phyloP scores from a whole-genome alignment of 495 filamentous ascomycete species.

The Filosporella fistucella region DNA sequence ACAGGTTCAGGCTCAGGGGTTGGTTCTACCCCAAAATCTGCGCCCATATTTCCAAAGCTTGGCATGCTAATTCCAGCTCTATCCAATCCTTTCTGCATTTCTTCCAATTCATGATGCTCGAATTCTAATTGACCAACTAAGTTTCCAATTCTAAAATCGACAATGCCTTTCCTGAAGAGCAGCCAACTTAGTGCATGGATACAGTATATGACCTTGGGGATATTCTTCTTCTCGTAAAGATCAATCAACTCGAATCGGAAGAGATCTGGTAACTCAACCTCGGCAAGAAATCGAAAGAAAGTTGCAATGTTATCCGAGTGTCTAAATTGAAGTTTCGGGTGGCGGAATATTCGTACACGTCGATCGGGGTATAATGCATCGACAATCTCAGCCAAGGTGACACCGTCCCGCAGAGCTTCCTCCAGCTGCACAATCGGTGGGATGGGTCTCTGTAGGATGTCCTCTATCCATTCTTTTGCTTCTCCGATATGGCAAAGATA shows the following conservation, averaged over 20 bases:
- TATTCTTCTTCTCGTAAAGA: conserved; percentile 99
- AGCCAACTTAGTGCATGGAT: conserved; percentile 97
- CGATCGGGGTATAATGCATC: conserved; percentile 78
- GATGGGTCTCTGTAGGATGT: conserved; percentile 81
- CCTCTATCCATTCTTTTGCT: conserved; percentile 99
- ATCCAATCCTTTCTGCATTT: conserved; percentile 93
- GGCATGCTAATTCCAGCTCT: conserved; percentile 94
- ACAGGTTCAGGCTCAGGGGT: conserved; percentile 61
- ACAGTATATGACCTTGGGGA: conserved; percentile 98
- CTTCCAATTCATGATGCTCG: conserved; percentile 94
- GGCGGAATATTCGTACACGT: conserved; percentile 75
- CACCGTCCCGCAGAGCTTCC: conserved; percentile 87
- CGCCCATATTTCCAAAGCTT: conserved; percentile 94
- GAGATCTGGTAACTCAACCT: conserved; percentile 94
- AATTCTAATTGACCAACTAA: conserved; percentile 96
- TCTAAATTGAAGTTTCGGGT: conserved; percentile 81
- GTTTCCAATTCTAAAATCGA: conserved; percentile 97
- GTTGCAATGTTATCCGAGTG: conserved; percentile 96
- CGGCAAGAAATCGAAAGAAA: conserved; percentile 89
- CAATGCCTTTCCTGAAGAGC: conserved; percentile 87
- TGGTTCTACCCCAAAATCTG: conserved; percentile 83
- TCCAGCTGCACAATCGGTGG: conserved; percentile 96
- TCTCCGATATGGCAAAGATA: conserved; percentile 99
- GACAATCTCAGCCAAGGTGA: conserved; percentile 94
- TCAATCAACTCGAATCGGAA: conserved; percentile 98